Percentiles rank a stretch among this genome's conserved stretches.
These are phyloP conservation scores for Nissolia schottii DNA, from an alignment of 306 rosid species.

Conservation along the genomic window DNA sequence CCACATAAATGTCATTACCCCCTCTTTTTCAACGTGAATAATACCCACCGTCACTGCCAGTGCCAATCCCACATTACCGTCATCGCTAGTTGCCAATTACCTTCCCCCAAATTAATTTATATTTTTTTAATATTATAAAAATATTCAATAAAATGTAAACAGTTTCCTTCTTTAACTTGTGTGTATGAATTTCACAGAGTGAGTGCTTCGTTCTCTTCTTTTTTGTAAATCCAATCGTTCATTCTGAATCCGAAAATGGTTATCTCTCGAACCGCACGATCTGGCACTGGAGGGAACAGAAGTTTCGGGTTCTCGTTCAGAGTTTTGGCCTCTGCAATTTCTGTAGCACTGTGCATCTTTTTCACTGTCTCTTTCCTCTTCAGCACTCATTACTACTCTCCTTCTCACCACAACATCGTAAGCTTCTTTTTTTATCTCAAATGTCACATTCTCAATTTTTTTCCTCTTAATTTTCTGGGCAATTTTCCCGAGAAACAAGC, in stretches of 20 bases:
- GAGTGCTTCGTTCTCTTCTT: not conserved
- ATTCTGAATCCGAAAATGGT: not conserved
- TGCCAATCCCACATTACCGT: not conserved
- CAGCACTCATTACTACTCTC: conserved; percentile 32
- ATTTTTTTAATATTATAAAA: too few species aligned
- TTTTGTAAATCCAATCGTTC: not conserved
- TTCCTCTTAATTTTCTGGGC: not conserved
- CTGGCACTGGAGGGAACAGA: not conserved
- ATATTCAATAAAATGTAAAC: not conserved
- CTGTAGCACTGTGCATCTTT: conserved; percentile 30
- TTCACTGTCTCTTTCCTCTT: conserved; percentile 41
- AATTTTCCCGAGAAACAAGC: not conserved
- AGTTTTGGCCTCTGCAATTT: conserved; percentile 28
- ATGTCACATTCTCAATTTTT: not conserved
- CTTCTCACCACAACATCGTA: conserved; percentile 29
- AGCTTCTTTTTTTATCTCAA: not conserved
- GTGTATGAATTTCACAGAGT: not conserved
- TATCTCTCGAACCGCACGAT: not conserved
- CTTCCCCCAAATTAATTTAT: not conserved
- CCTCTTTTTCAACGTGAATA: not conserved
- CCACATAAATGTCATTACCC: too few species aligned
- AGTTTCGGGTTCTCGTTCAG: conserved; percentile 15
- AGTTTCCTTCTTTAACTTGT: not conserved
- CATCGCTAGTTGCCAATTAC: not conserved
- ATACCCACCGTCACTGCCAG: too few species aligned